A percentile compares a stretch with the other conserved stretches of the same genome.
Evolutionary conservation across 139 green algal species (phyloP).

Genomic region (Micromonas commoda): DNA sequence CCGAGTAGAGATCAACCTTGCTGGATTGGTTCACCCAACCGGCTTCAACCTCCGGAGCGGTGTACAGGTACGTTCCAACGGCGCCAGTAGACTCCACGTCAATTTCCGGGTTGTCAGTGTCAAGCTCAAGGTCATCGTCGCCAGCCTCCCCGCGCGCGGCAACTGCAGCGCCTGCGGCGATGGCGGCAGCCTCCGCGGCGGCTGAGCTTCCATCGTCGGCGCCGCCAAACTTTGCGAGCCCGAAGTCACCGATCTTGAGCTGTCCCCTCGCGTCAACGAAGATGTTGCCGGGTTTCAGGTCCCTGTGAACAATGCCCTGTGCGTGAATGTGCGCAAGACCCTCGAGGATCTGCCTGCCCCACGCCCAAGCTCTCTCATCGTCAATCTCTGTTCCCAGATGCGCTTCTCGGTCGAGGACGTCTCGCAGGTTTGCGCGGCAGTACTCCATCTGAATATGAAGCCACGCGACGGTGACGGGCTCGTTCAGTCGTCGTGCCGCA

Average conservation of each 20-base stretch:
- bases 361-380: constrained; percentile 61
- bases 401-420: constrained; percentile 39
- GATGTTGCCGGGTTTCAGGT: constrained; percentile 93
- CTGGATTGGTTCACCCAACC: background rate
- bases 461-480: constrained; percentile 32
- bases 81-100: background rate
- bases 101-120: background rate
- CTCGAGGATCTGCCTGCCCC: constrained; percentile 69
- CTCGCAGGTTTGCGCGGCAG: constrained; percentile 68
- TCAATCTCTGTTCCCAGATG: constrained; percentile 36
- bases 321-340: constrained; percentile 68
- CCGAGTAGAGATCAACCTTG: constrained; percentile 70
- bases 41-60: constrained; percentile 25
- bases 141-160: too few species aligned
- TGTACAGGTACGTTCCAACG: constrained; percentile 31
- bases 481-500: background rate
- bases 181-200: background rate
- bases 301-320: constrained; percentile 49
- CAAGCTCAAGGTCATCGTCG: background rate
- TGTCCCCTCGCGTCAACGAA: constrained; percentile 89
- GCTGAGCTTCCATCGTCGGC: background rate
- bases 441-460: constrained; percentile 95
- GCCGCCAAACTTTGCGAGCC: constrained; percentile 60
- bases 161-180: too few species aligned
- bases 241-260: constrained; percentile 95